phyloP scores from a whole-genome alignment of 345 rosid species.

The Lepidium aucheri region DNA sequence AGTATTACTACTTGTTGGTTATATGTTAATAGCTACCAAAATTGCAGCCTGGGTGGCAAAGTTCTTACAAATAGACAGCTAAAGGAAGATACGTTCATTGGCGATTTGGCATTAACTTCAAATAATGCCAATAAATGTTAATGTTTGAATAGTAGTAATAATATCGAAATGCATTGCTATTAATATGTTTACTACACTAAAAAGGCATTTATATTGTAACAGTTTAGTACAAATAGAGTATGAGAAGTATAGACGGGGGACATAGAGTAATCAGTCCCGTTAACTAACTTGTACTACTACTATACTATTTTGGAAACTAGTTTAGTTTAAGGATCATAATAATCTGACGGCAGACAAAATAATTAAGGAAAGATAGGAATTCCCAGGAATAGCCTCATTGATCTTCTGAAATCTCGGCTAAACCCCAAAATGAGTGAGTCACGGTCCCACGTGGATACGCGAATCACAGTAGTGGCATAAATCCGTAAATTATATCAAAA shows the following conservation, averaged over 20 bases:
- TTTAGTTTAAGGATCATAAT: background rate
- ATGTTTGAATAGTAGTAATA: background rate
- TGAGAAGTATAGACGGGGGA: background rate
- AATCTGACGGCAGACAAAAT: constrained; percentile 5
- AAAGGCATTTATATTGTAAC: no score
- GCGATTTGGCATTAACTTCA: background rate
- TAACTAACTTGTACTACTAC: no score
- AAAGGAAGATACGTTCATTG: background rate
- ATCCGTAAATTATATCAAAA: constrained; percentile 9
- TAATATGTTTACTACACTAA: background rate
- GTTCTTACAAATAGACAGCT: background rate
- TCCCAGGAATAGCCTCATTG: background rate
- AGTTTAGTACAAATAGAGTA: background rate
- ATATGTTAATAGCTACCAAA: no score
- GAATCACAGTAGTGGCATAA: constrained; percentile 22
- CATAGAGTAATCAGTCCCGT: background rate
- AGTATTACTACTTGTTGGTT: no score
- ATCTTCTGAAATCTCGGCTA: background rate
- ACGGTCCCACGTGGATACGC: constrained; percentile 28
- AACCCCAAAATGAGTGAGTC: constrained; percentile 27
- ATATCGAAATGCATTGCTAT: background rate
- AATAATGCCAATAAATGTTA: background rate
- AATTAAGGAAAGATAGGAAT: background rate
- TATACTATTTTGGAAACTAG: no score
- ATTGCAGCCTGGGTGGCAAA: background rate